These are phyloP conservation scores for Mycena filopes DNA, from an alignment of 768 basidiomycete genomes.

Conservation along the genomic window DNA sequence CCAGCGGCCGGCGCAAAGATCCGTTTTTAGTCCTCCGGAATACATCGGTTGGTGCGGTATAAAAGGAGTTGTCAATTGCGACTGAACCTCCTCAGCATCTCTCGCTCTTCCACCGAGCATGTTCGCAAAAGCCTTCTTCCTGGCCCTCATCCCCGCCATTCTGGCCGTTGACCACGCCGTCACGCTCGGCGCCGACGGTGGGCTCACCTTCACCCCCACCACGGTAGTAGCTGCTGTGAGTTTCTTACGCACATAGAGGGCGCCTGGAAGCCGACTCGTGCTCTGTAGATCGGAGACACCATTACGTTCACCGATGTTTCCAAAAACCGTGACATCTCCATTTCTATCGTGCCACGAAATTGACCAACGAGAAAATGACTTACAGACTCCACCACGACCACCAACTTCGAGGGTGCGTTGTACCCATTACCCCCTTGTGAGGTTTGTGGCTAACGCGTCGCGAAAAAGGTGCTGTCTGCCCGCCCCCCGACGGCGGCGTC, in stretches of 20 bases:
- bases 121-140: conserved; percentile 21
- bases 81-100: not conserved
- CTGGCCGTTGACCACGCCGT: conserved; percentile 26
- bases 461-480: conserved; percentile 25
- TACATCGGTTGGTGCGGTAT: not conserved
- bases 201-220: conserved; percentile 31
- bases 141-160: conserved; percentile 30
- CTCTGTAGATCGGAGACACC: too few relatives aligned
- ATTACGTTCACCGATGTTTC: conserved; percentile 14
- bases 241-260: too few relatives aligned
- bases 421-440: too few relatives aligned
- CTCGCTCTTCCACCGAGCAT: not conserved
- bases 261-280: too few relatives aligned
- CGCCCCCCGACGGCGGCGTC: conserved; percentile 33
- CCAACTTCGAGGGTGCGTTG: conserved; percentile 24
- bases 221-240: conserved; percentile 23
- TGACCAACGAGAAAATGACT: not conserved
- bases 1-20: too few relatives aligned
- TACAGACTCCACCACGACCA: conserved; percentile 36
- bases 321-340: conserved; percentile 24
- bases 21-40: too few relatives aligned
- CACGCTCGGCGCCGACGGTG: conserved; percentile 28
- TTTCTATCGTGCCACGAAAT: too few relatives aligned
- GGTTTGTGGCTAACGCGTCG: too few relatives aligned
- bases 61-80: not conserved